Percentiles rank a stretch among this genome's conserved stretches.
Conservation (phyloP, 768 basidiomycete genomes). For the Ephemerocybe angulata region DNA sequence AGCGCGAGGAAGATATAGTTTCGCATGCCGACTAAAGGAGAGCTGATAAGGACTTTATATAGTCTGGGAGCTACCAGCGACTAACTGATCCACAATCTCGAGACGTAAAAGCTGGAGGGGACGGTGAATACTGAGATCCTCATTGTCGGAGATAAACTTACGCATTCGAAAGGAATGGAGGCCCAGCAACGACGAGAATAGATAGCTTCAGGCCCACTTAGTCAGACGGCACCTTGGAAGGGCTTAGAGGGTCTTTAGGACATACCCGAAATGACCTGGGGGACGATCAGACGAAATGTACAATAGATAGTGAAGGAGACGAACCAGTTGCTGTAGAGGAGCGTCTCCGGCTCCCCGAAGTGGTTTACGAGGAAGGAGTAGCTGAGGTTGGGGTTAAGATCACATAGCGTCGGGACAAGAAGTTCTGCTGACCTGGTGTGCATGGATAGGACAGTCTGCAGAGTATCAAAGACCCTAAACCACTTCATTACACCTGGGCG, state of each 20-base stretch:
- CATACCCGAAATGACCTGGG: not conserved
- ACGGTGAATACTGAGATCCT: not conserved
- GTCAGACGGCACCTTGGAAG: not conserved
- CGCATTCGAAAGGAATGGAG: constrained; percentile 9
- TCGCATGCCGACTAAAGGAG: constrained; percentile 5
- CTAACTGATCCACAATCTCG: constrained; percentile 9
- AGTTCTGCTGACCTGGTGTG: not conserved
- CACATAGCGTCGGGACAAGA: not conserved
- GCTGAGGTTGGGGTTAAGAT: not conserved
- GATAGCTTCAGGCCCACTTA: not conserved
- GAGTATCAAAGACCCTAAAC: not conserved
- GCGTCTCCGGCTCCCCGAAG: not conserved
- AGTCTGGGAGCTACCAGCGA: not conserved
- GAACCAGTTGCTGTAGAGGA: not conserved
- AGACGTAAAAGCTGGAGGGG: constrained; percentile 6
- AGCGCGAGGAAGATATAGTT: not conserved
- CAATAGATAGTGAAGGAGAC: not conserved
- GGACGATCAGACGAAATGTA: not conserved
- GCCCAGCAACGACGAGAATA: not conserved
- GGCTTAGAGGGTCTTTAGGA: not conserved
- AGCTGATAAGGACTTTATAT: too few species aligned
- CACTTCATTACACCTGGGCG: not conserved
- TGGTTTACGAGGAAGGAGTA: constrained; percentile 1
- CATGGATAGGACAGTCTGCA: not conserved
- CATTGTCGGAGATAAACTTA: not conserved